A percentile compares a stretch with the other conserved stretches of the same genome.
phyloP scores from a whole-genome alignment of 345 rosid genomes.

The Erysimum cheiranthoides region DNA sequence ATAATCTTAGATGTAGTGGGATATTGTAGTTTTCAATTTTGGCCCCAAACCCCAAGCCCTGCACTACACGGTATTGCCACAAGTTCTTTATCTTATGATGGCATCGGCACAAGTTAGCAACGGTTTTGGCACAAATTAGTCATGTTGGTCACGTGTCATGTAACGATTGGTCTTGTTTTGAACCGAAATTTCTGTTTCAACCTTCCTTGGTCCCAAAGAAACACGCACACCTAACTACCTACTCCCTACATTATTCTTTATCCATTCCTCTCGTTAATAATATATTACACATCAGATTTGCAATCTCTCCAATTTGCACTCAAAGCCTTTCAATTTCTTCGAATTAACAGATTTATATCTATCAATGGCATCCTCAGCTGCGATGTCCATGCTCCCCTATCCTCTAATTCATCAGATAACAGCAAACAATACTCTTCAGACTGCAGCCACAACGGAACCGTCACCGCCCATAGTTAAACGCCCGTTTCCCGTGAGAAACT shows the following conservation, averaged over 20 bases:
- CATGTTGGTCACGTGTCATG: background rate
- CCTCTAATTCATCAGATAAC: slow-evolving; percentile 25
- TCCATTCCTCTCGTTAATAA: slow-evolving; percentile 11
- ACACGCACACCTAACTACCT: slow-evolving; percentile 2
- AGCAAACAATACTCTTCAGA: slow-evolving; percentile 10
- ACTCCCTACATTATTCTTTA: slow-evolving; percentile 35
- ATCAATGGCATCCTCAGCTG: slow-evolving; percentile 31
- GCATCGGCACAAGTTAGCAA: slow-evolving; percentile 7
- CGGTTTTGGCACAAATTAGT: background rate
- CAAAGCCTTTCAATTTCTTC: background rate
- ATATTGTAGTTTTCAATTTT: background rate
- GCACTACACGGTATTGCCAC: slow-evolving; percentile 16
- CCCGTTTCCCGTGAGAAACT: slow-evolving; percentile 17
- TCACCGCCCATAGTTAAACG: background rate
- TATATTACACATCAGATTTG: background rate
- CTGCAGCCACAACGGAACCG: slow-evolving; percentile 29
- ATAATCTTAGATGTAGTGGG: background rate
- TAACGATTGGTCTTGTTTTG: background rate
- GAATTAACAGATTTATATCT: background rate
- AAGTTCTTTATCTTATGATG: background rate
- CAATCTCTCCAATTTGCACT: slow-evolving; percentile 3
- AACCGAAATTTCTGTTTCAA: background rate
- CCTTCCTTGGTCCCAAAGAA: slow-evolving; percentile 28
- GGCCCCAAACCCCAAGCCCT: slow-evolving; percentile 11
- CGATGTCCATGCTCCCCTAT: slow-evolving; percentile 27